Percentiles rank a stretch among this genome's conserved stretches.
phyloP scores from a whole-genome alignment of 768 basidiomycete genomes.

The Calocybe gangraenosa region DNA sequence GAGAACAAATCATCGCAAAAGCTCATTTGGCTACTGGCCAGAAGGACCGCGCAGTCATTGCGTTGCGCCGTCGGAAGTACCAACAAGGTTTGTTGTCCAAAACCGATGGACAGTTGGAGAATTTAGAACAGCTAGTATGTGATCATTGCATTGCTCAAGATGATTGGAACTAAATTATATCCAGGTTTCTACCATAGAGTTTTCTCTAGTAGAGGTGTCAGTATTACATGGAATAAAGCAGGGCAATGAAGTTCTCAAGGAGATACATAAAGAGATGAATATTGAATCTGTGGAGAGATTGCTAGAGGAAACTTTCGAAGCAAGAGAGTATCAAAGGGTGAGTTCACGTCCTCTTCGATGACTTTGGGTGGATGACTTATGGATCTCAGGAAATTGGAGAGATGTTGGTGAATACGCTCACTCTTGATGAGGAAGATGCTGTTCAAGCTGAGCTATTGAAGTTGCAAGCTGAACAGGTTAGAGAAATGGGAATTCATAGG shows the following conservation, averaged over 20 bases:
- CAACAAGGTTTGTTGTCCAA: constrained; percentile 83
- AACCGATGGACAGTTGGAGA: constrained; percentile 89
- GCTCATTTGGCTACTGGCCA: constrained; percentile 75
- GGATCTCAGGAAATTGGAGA: constrained; percentile 80
- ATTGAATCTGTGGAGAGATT: constrained; percentile 91
- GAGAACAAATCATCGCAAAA: constrained; percentile 88
- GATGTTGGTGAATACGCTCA: constrained; percentile 77
- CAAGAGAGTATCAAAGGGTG: constrained; percentile 86
- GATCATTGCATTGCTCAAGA: neutral
- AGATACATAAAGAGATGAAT: constrained; percentile 93
- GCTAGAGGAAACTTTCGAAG: constrained; percentile 90
- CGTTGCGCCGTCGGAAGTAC: constrained; percentile 88
- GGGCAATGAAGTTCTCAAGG: constrained; percentile 89
- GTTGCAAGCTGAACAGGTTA: constrained; percentile 62
- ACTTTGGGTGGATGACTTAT: neutral
- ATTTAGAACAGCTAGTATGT: constrained; percentile 81
- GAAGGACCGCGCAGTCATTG: constrained; percentile 84
- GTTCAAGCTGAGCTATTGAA: constrained; percentile 79
- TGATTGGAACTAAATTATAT: constrained; percentile 1
- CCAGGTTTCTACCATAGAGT: constrained; percentile 95
- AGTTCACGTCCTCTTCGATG: constrained; percentile 1
- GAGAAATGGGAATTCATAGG: constrained; percentile 19
- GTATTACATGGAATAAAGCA: constrained; percentile 90
- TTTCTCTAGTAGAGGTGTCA: constrained; percentile 89
- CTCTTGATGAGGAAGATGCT: constrained; percentile 88